These are phyloP conservation scores for Clonostachys byssicola DNA, from an alignment of 2,329 filamentous ascomycete genomes.

Conservation along the genomic window DNA sequence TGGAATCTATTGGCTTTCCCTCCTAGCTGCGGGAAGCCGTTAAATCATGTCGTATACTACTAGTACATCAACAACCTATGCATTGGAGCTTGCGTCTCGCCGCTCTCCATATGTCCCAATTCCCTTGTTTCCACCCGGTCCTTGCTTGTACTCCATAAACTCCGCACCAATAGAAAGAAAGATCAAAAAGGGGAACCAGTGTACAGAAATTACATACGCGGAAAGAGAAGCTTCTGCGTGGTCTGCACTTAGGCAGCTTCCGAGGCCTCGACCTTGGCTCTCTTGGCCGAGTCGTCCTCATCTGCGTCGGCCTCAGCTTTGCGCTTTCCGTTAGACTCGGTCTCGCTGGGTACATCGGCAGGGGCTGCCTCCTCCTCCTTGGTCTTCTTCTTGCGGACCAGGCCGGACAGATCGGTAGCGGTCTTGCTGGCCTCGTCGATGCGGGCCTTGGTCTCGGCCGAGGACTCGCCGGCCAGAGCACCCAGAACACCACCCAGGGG, in stretches of 20 bases:
- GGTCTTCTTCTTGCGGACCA: slow-evolving; percentile 69
- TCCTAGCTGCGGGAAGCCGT: background rate
- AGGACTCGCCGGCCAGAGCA: slow-evolving; percentile 56
- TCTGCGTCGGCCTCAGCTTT: slow-evolving; percentile 42
- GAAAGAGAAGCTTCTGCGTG: too few species aligned
- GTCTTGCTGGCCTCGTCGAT: slow-evolving; percentile 69
- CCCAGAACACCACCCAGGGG: slow-evolving; percentile 58
- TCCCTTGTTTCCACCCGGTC: background rate
- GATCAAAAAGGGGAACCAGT: too few species aligned
- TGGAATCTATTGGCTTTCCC: background rate
- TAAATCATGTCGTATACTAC: too few species aligned
- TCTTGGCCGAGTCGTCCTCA: slow-evolving; percentile 23
- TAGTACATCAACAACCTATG: background rate
- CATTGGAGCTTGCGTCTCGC: background rate
- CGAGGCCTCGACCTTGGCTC: slow-evolving; percentile 24
- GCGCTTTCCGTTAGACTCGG: slow-evolving; percentile 41
- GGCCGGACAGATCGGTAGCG: slow-evolving; percentile 69
- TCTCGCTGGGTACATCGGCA: slow-evolving; percentile 15
- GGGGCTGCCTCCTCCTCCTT: slow-evolving; percentile 21
- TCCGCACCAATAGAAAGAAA: background rate
- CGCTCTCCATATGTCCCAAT: background rate
- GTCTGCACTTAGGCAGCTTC: background rate
- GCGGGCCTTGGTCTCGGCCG: slow-evolving; percentile 53
- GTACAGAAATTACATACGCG: too few species aligned
- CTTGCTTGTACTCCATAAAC: background rate